Evolutionary conservation across 495 filamentous ascomycete genomes (phyloP), one percentile per base, ranked within the genome.

Genomic region (Alectoria sarmentosa): DNA sequence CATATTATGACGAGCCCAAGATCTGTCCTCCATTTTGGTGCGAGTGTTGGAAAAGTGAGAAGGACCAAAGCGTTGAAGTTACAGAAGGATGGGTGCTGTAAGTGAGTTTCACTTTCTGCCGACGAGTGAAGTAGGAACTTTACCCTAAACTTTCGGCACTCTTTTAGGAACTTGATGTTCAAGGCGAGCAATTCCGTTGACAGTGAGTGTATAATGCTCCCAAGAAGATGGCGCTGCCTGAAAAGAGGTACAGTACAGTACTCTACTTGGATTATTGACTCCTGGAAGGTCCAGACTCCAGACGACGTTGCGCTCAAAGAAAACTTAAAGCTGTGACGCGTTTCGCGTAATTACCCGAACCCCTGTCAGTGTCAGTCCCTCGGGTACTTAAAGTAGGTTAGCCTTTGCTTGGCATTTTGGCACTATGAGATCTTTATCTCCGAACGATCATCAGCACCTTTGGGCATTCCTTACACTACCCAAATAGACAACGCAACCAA

Each of bases 271-370:
- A 44, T 44, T 44, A 21, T 44, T 44, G 42, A 44, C 42, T n/a
- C 19, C 21, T 44, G 21, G 21, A 44, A 7, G 21, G 17, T 44
- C 21, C 42, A 44, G 42, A 44, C 2, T 41, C 11, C 13, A 23
- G 30, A 62, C 44, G 15, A 63, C 23, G 17, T 41, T 41, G 61
- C 61, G 61, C 61, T 56, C 56, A 32, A 42, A 55, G 44, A 55
- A 60, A 62, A 52, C 21, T 39, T 38, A 38, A 49, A 52, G 37
- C 60, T 49, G 60, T 38, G 44, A 48, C 49, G 42, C 49, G 49
- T 57, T 44, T 42, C 61, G 61, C 61, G 61, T 56, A 56, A 37
- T 4, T n/a, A n/a, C n/a, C n/a, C n/a, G n/a, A n/a, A n/a, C n/a
- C n/a, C n/a, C n/a, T n/a, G n/a, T n/a, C n/a, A n/a, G n/a, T n/a